Evolutionary conservation across 352 stramenopile species (phyloP).

Genomic region (Saprolegnia parasitica): DNA sequence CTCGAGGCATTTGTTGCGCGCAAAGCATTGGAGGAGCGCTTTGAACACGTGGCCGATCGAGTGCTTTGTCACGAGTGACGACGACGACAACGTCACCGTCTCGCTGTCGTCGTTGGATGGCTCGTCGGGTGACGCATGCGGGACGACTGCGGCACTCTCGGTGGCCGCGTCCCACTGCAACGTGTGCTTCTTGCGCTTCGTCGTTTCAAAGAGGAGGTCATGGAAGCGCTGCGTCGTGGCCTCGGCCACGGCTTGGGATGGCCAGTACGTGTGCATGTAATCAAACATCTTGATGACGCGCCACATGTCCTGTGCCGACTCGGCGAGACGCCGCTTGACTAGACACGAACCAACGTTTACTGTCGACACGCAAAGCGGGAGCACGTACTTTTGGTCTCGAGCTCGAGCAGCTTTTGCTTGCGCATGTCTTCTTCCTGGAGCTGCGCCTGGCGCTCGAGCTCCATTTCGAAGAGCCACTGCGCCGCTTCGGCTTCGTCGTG

Average conservation of each 20-base stretch:
- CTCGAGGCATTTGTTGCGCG: conserved; percentile 73
- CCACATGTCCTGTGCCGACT: conserved; percentile 68
- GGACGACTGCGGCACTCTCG: neutral
- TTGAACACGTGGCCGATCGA: conserved; percentile 48
- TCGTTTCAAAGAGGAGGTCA: conserved; percentile 46
- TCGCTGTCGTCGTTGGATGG: neutral
- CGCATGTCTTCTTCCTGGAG: conserved; percentile 71
- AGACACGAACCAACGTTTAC: neutral
- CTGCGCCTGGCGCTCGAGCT: conserved; percentile 49
- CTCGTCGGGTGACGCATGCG: neutral
- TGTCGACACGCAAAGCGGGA: neutral
- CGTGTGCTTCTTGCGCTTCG: conserved; percentile 34
- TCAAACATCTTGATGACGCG: conserved; percentile 61
- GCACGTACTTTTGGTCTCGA: conserved; percentile 61
- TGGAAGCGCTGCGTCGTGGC: conserved; percentile 49
- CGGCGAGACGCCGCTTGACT: conserved; percentile 66
- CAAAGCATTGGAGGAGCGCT: conserved; percentile 70
- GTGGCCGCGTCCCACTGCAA: neutral
- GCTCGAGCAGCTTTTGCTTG: conserved; percentile 46
- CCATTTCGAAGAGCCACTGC: conserved; percentile 64
- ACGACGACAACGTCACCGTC: neutral
- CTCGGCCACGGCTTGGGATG: conserved; percentile 43
- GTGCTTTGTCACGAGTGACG: conserved; percentile 39
- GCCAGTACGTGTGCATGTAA: conserved; percentile 49
- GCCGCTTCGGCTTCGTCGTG: conserved; percentile 42